These are phyloP conservation scores for Diplodia seriata DNA, from an alignment of 2,329 filamentous ascomycete species.

Conservation along the genomic window DNA sequence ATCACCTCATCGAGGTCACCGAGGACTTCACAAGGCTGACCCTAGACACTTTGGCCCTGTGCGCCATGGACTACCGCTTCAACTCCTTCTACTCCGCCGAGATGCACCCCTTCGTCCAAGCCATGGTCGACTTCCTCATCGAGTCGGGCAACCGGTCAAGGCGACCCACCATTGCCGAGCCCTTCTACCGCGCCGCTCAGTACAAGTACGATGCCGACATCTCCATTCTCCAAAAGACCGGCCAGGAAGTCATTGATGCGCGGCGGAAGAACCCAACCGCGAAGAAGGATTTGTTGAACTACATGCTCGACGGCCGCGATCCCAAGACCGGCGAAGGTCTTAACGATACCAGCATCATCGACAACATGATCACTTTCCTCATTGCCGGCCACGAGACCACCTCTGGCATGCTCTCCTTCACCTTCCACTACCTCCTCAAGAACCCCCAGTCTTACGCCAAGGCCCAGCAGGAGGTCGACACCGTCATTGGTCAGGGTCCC, in stretches of 20 bases:
- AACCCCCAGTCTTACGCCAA: slow-evolving; percentile 57
- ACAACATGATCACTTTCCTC: slow-evolving; percentile 73
- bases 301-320: slow-evolving; percentile 66
- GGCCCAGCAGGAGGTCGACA: slow-evolving; percentile 63
- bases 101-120: slow-evolving; percentile 49
- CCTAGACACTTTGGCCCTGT: slow-evolving; percentile 49
- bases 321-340: slow-evolving; percentile 66
- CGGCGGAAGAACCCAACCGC: slow-evolving; percentile 62
- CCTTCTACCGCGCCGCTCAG: slow-evolving; percentile 46
- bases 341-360: slow-evolving; percentile 66
- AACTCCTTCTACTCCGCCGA: slow-evolving; percentile 49
- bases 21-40: slow-evolving; percentile 50
- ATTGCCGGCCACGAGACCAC: slow-evolving; percentile 58
- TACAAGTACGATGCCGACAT: slow-evolving; percentile 63
- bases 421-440: slow-evolving; percentile 60
- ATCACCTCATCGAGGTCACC: slow-evolving; percentile 44
- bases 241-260: slow-evolving; percentile 63
- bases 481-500: slow-evolving; percentile 56
- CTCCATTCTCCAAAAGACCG: slow-evolving; percentile 62
- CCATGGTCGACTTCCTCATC: slow-evolving; percentile 49
- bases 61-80: slow-evolving; percentile 52
- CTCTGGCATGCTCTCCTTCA: slow-evolving; percentile 49
- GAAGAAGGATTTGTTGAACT: slow-evolving; percentile 67
- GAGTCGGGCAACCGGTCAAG: slow-evolving; percentile 45
- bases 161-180: slow-evolving; percentile 42